phyloP scores from a whole-genome alignment of 2,329 filamentous ascomycete genomes.

The Fusarium citri region DNA sequence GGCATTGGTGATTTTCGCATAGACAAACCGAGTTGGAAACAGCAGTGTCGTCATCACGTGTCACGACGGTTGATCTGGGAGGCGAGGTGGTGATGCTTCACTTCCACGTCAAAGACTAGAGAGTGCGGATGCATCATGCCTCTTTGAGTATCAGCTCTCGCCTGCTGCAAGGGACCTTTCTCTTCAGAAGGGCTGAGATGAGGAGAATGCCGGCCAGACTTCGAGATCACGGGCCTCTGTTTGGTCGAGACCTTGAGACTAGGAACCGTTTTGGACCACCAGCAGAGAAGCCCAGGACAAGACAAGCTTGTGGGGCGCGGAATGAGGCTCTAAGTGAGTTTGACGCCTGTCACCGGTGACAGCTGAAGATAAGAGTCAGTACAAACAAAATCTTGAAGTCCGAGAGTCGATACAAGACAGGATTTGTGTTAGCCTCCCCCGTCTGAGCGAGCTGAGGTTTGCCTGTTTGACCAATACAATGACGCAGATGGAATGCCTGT shows the following conservation, averaged over 20 bases:
- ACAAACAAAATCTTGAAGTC: not conserved
- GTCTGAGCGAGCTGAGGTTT: not conserved
- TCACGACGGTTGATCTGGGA: constrained; percentile 29
- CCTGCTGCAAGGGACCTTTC: constrained; percentile 14
- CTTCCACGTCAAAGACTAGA: not conserved
- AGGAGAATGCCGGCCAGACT: constrained; percentile 1
- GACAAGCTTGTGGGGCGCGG: constrained; percentile 15
- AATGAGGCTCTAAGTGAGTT: constrained; percentile 29
- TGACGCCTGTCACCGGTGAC: not conserved
- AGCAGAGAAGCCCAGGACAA: not conserved
- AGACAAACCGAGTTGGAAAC: constrained; percentile 18
- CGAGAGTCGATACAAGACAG: not conserved
- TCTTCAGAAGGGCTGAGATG: constrained; percentile 21
- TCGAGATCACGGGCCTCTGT: constrained; percentile 33
- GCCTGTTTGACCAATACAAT: constrained; percentile 31
- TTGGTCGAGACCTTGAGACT: constrained; percentile 18
- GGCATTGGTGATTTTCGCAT: constrained; percentile 31
- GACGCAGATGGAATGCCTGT: constrained; percentile 37
- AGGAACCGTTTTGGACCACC: constrained; percentile 5
- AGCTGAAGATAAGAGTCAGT: not conserved
- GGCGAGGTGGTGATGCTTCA: constrained; percentile 9
- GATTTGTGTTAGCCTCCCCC: constrained; percentile 11
- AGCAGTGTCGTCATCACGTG: constrained; percentile 43
- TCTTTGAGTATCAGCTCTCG: constrained; percentile 6
- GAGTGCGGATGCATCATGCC: not conserved